Evolutionary conservation across 2,329 filamentous ascomycete genomes (phyloP), one percentile per base, ranked within the genome.

Genomic region (Boeremia lycopersici): DNA sequence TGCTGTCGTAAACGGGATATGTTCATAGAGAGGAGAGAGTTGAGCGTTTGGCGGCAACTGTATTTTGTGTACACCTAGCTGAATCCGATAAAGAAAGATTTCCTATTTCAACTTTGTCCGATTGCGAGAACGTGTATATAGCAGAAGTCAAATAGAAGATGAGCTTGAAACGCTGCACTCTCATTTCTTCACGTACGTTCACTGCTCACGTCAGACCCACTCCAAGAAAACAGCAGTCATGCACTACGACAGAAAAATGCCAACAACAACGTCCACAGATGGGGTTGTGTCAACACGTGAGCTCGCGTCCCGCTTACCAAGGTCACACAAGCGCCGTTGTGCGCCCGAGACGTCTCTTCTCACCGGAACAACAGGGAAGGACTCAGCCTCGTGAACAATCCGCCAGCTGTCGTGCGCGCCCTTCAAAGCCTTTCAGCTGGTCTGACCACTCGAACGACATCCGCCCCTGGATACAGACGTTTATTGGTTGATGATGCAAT

Each of bases 1-100:
- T 91, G 81, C 55, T 74, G 36, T 74, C 71, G 63, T 74, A 74
- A 60, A 38, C 40, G 34, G 41, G 45, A 31, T n/a, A 43, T 40
- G 38, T 54, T 29, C 15, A 47, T 43, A 49, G 41, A 39, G 29
- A 29, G 36, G 36, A 25, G 41, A 48, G 55, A 29, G 48, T 42
- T 31, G 47, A 63, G 60, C 55, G 53, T 56, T 59, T 43, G 48
- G 58, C 57, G 62, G 62, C 60, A 58, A 64, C 61, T 70, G 68
- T 70, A 70, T 70, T 70, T 70, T 70, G 64, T 70, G 68, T 70
- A 70, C 66, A 68, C 65, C 65, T 70, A 65, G 66, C 63, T 63
- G 57, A 68, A 68, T 67, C 62, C 60, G 60, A 65, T 62, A 59
- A 62, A 65, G 51, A 62, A 68, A 67, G 63, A 70, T 65, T 65